Evolutionary conservation across 2,329 filamentous ascomycete genomes (phyloP), one percentile per base, ranked within the genome.

Genomic region (Botrytis elliptica): DNA sequence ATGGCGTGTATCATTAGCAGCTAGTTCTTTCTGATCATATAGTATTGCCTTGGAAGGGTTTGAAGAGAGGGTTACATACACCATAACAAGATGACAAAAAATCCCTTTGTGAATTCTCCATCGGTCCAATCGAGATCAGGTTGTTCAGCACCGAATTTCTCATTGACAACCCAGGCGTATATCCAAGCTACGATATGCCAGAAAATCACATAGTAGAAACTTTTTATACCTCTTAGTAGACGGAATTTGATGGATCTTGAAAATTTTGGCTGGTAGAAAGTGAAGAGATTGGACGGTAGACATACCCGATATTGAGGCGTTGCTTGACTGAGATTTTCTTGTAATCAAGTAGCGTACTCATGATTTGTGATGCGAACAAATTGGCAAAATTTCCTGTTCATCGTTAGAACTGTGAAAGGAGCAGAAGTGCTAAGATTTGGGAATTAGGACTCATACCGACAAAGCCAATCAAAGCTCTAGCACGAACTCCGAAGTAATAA

Each of bases 81-180:
- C 86, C 85, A 85, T 76, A 93, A 87, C 4, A 93, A 78, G 80
- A 91, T 93, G 22, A 92, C 85, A 0, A 86, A 88, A 77, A 93
- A 93, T 0, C 86, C 89, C 49, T 85, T 83, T 0, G 90, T 90
- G 70, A 93, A 93, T 0, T 88, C 89, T 0, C 82, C 75, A 73
- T 85, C 85, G 0, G 79, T 78, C 91, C 91, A 93, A 79, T 93
- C 91, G 75, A 88, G 90, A 0, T 84, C 86, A 0, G 91, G 90
- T 36, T 84, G 81, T 0, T 87, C 87, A 14, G 82, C 79, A 22
- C 84, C 84, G 80, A 89, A 93, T 49, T 86, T 84, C 75, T 86
- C 85, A 77, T 88, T 85, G 9, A 88, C 80, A 8, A 88, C 84
- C 86, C 86, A 87, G 18, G 80, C 85, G 74, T 88, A 88, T 4